Conservation (phyloP, 805 yeast species). For the Kodamaea neixiangensis region DNA sequence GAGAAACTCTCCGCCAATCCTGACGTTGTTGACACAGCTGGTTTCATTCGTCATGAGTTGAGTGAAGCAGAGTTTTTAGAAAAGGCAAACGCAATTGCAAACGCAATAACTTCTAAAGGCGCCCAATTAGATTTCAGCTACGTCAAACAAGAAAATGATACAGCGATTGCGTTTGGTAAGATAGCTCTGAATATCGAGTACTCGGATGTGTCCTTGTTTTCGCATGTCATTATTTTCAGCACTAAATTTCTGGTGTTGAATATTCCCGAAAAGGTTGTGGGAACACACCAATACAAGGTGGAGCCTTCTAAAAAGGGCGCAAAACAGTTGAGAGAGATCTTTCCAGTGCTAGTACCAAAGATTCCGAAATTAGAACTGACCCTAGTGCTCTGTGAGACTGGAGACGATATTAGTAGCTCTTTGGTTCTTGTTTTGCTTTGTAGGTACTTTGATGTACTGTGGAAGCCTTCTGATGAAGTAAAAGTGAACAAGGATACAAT, state of each 20-base stretch:
- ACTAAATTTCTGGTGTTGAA: constrained; percentile 14
- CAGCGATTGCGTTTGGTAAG: constrained; percentile 6
- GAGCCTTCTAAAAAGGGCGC: constrained; percentile 63
- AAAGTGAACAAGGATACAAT: constrained; percentile 52
- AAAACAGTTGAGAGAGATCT: constrained; percentile 50
- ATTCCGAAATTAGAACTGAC: constrained; percentile 16
- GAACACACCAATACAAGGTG: constrained; percentile 19
- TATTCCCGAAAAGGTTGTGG: constrained; percentile 13
- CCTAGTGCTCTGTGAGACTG: constrained; percentile 61
- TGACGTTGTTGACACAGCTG: constrained; percentile 21
- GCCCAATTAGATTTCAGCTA: not conserved
- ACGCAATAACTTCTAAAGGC: not conserved
- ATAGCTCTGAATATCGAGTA: not conserved
- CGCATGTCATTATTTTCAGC: constrained; percentile 27
- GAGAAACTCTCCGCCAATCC: constrained; percentile 16
- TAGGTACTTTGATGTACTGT: constrained; percentile 42
- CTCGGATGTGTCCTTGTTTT: constrained; percentile 3
- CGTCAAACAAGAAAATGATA: not conserved
- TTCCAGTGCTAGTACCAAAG: constrained; percentile 45
- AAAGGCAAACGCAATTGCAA: not conserved
- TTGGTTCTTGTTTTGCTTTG: constrained; percentile 56
- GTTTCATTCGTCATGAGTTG: constrained; percentile 5
- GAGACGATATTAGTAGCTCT: constrained; percentile 67
- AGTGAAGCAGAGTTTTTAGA: not conserved
- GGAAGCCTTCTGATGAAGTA: constrained; percentile 27